Evolutionary conservation across 78 protist species (phyloP), one percentile per base, ranked within the genome.

Genomic region (Salpingoeca rosetta): DNA sequence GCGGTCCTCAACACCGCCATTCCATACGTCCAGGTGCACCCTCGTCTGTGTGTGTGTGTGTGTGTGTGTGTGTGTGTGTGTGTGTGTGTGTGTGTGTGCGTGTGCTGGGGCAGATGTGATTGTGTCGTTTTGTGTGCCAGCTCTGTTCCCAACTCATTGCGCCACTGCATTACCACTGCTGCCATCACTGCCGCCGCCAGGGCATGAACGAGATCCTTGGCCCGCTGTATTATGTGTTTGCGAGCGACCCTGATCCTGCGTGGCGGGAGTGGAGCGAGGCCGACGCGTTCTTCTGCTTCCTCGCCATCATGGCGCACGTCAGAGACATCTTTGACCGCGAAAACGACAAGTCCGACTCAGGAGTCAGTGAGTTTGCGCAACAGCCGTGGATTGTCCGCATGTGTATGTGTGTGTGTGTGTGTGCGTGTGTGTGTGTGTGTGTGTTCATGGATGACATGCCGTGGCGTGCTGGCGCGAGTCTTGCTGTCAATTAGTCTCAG

Each of bases 161-260:
- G n/a, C n/a, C 65, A 51, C 65, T 51, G 65, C 7, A 7, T 51
- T 51, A 17, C 31, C 7, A 51, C 65, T 51, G n/a, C n/a, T n/a
- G 7, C 65, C 65, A 51, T 51, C 17, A 51, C 24, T 65, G n/a
- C 7, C 75, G 24, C 24, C 7, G 24, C 75, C n/a, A 65, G 44
- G 96, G 93, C 0, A 91, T 92, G 95, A 95, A 92, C 79, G 95
- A 95, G n/a, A 44, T 95, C 0, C 73, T 92, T 22, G 95, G 90
- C 42, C 95, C 92, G 3, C 80, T 95, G 36, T 95, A 92, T 39
- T 92, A 86, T 76, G 80, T 83, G 24, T 90, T 90, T 42, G 91
- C 91, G 42, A 83, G n/a, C 36, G 93, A 92, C n/a, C 88, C 87
- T 25, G 3, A 41, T 12, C 26, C 39, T 12, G 72, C 56, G 57